Base-by-base conservation (phyloP, 225 moss, liverwort and hornwort genomes). In the Asterella californica region DNA sequence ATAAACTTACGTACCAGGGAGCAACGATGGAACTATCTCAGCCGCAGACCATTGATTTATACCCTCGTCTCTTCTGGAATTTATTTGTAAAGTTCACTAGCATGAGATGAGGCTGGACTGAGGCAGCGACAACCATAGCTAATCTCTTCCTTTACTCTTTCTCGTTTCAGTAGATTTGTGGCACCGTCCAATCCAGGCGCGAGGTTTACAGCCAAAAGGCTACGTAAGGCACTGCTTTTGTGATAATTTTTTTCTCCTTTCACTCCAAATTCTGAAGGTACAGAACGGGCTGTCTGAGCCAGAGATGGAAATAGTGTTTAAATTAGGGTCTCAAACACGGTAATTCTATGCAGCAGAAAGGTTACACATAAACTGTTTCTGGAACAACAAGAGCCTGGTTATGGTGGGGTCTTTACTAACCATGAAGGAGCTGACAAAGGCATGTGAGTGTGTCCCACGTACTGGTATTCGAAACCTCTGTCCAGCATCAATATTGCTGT, bases 341-440 rank as follows among this genome's bases (percentile, higher is more conserved):
- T 12, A 14, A 17, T 10, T 21, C 6, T 25, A 61, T 27, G 21
- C 10, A 70, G 70, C 34, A 46, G 45, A 32, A 36, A 33, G 65
- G 27, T 29, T 42, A 25, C 70, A 42, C 15, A 19, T 25, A 1
- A 45, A 34, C 24, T 33, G 24, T 22, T 70, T 25, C 5, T 24
- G 22, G 45, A 34, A 42, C 24, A 70, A 46, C 3, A 32, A 21
- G 22, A 57, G 59, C 72, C 24, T 57, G 5, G 59, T 11, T n/a
- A 49, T 11, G 48, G 18, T 32, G 19, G 19, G 46, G 59, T 37
- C 37, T 22, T 70, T 42, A 83, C 86, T 80, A 86, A 89, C 96
- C 96, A 93, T 90, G 85, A 91, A 96, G 57, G 96, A 89, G 82
- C 94, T 94, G 38, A 96, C 96, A 87, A 94, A 96, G 15, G 96